phyloP scores from a whole-genome alignment of 352 stramenopile species.

The Poterioochromonas sp. region DNA sequence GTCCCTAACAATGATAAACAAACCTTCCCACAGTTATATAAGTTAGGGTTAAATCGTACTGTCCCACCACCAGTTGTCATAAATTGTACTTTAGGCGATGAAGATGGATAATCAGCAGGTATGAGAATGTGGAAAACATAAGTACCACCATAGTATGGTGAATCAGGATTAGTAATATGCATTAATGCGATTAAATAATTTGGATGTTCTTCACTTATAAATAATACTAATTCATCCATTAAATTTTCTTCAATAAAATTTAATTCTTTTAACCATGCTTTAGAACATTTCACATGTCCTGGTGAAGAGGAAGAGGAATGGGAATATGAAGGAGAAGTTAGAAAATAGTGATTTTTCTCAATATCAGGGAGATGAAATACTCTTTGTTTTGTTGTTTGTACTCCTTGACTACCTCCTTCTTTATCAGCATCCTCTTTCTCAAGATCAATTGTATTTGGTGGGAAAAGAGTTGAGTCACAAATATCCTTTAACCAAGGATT shows the following conservation, averaged over 20 bases:
- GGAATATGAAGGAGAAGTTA: background rate
- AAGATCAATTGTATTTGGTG: background rate
- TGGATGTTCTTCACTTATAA: background rate
- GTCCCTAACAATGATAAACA: conserved; percentile 65
- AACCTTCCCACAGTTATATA: conserved; percentile 67
- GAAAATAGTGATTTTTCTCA: background rate
- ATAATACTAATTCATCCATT: background rate
- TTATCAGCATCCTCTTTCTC: background rate
- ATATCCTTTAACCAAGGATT: background rate
- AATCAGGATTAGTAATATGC: conserved; percentile 37
- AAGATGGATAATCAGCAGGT: conserved; percentile 55
- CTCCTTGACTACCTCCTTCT: background rate
- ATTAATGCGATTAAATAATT: background rate
- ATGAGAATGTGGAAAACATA: conserved; percentile 71
- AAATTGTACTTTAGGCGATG: conserved; percentile 56
- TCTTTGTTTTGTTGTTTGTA: background rate
- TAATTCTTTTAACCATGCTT: background rate
- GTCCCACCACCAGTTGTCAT: conserved; percentile 60
- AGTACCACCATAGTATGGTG: conserved; percentile 52
- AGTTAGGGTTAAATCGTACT: conserved; percentile 71
- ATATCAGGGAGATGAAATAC: background rate
- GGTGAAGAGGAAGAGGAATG: background rate
- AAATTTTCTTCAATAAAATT: background rate
- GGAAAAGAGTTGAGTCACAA: background rate
- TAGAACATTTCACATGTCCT: background rate